These are phyloP conservation scores for Kazachstania taianensis DNA, from an alignment of 805 yeast species.

Conservation along the genomic window DNA sequence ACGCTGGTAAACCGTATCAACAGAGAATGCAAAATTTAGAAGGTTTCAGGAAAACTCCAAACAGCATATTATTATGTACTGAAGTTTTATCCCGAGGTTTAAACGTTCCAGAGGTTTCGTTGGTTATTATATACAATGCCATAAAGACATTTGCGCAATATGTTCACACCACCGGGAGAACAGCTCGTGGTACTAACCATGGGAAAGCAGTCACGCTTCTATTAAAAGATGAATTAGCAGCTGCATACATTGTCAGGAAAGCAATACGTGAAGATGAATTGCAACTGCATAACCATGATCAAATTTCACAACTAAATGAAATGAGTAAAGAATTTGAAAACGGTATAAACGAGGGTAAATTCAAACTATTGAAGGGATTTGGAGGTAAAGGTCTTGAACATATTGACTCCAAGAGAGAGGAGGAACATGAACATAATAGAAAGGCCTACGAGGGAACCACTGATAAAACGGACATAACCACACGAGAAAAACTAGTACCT, in stretches of 20 bases:
- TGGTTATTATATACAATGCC: slow-evolving; percentile 74
- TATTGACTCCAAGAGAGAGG: slow-evolving; percentile 42
- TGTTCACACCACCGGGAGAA: slow-evolving; percentile 91
- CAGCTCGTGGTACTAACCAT: slow-evolving; percentile 79
- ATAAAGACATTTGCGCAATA: slow-evolving; percentile 91
- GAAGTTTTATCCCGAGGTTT: slow-evolving; percentile 92
- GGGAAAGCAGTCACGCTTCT: slow-evolving; percentile 76
- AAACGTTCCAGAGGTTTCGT: slow-evolving; percentile 75
- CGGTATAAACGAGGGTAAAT: slow-evolving; percentile 59
- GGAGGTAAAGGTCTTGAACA: slow-evolving; percentile 89
- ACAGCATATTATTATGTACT: slow-evolving; percentile 69
- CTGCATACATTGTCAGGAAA: slow-evolving; percentile 46
- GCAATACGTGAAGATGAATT: slow-evolving; percentile 43
- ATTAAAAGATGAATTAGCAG: slow-evolving; percentile 50
- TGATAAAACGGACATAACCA: slow-evolving; percentile 4
- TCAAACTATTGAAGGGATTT: slow-evolving; percentile 63
- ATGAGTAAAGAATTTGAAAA: slow-evolving; percentile 47
- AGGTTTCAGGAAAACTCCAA: slow-evolving; percentile 55
- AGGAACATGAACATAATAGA: slow-evolving; percentile 10
- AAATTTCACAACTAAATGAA: slow-evolving; percentile 29
- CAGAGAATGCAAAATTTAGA: slow-evolving; percentile 69
- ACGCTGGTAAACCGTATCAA: slow-evolving; percentile 84
- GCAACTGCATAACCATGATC: slow-evolving; percentile 30
- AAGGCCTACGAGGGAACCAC: not conserved
- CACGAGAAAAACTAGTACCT: slow-evolving; percentile 7